Conservation (phyloP, 2,329 filamentous ascomycete species). For the Neonectria punicea region DNA sequence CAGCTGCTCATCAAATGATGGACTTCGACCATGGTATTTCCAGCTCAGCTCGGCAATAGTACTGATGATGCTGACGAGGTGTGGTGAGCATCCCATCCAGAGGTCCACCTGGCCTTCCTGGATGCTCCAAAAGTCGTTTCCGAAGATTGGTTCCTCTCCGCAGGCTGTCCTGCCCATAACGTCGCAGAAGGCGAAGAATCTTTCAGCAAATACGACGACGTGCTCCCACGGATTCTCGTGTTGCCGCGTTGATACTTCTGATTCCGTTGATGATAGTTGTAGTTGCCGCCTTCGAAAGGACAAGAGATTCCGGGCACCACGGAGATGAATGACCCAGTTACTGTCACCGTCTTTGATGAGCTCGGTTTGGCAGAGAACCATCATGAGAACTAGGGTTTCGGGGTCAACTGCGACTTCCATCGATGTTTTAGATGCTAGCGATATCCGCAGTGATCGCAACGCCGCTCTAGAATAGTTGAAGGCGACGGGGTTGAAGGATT, state of each 20-base stretch:
- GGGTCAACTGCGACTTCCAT: conserved; percentile 25
- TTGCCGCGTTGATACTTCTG: neutral
- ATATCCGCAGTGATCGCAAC: neutral
- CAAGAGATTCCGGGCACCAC: conserved; percentile 59
- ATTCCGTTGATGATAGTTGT: conserved; percentile 23
- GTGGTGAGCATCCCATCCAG: conserved; percentile 61
- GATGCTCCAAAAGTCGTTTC: conserved; percentile 57
- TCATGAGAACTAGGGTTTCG: conserved; percentile 38
- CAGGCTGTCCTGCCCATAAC: conserved; percentile 62
- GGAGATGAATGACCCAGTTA: conserved; percentile 58
- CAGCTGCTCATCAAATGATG: neutral
- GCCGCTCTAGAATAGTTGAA: conserved; percentile 19
- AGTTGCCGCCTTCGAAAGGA: conserved; percentile 46
- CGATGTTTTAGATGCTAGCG: conserved; percentile 19
- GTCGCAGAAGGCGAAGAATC: conserved; percentile 63
- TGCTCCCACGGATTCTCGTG: conserved; percentile 11
- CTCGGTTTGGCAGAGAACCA: conserved; percentile 40
- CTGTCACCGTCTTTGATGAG: conserved; percentile 38
- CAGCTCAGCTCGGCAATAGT: conserved; percentile 55
- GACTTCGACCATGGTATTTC: neutral
- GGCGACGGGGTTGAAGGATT: conserved; percentile 26
- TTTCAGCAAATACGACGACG: conserved; percentile 50
- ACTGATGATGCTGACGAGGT: conserved; percentile 57
- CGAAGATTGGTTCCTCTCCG: conserved; percentile 57
- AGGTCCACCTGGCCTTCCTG: conserved; percentile 44